Percentiles rank a stretch among this genome's conserved stretches.
Conservation (phyloP, 345 rosid genomes). For the Linum tenue region DNA sequence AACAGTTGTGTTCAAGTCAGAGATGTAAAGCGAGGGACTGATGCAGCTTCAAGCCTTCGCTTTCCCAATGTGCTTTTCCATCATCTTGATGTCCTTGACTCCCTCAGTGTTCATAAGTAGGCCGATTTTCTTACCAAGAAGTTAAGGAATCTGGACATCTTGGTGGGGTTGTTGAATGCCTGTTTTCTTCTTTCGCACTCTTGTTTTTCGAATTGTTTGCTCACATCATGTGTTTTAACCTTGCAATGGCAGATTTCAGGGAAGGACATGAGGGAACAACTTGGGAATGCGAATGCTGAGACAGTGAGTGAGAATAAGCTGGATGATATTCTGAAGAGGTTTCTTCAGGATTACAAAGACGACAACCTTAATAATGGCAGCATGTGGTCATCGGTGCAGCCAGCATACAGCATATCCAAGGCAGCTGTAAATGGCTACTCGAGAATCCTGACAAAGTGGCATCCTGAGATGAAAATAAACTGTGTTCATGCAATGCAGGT, state of each 20-base stretch:
- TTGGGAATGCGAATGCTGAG: not conserved
- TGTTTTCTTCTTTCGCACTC: too few relatives aligned
- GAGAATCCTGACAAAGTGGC: slow-evolving; percentile 1
- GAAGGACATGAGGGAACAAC: not conserved
- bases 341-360: not conserved
- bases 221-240: not conserved
- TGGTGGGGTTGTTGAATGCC: too few relatives aligned
- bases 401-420: slow-evolving; percentile 8
- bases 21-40: too few relatives aligned
- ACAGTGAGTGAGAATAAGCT: not conserved
- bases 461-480: slow-evolving; percentile 8
- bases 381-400: not conserved
- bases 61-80: too few relatives aligned
- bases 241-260: not conserved
- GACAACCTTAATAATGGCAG: not conserved
- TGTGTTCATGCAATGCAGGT: not conserved
- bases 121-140: too few relatives aligned
- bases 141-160: too few relatives aligned
- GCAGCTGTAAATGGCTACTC: not conserved
- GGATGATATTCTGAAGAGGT: not conserved
- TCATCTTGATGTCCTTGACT: too few relatives aligned
- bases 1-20: too few relatives aligned
- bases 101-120: too few relatives aligned
- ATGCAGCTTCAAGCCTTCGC: too few relatives aligned
- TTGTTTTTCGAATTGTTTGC: not conserved